Base-by-base conservation (phyloP, 345 rosid genomes). In the Corchorus olitorius region DNA sequence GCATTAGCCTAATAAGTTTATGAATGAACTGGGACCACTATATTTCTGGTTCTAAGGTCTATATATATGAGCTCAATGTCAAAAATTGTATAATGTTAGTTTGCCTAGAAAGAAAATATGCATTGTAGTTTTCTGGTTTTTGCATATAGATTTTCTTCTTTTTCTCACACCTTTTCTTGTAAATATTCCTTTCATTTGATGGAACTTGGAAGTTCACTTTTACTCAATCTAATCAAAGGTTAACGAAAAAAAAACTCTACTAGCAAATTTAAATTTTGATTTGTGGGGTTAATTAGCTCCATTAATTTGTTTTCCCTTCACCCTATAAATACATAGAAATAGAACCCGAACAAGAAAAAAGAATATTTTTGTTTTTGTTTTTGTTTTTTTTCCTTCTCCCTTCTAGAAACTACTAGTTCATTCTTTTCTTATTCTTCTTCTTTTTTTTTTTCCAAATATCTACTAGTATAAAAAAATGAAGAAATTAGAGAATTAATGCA, bases 1-100 rank as follows among this genome's bases (percentile, higher is more conserved):
- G 16, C 17, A 34, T 34, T 53, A 52, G 60, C 13, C 53, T 11
- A 27, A 0, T 27, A 43, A 6, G 72, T 68, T 68, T 37, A 22
- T 59, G 16, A 15, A 22, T 59, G 16, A 15, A 59, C 27, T 22
- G 63, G 72, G 58, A 68, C 58, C 73, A 56, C 60, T 56, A 20
- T 27, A 56, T 22, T 49, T 46, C 12, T 45, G 8, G 17, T 45
- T 48, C 27, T 48, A 14, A 2, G 16, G 13, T 37, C 12, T 12
- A 22, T 27, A 27, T 27, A 27, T 27, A 27, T 22, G 15, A 48
- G 16, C 19, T 63, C 46, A 63, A 5, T 63, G 16, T 63, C 45
- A 63, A 63, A 45, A 35, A 63, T 37, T 63, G 16, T 63, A 16
- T 8, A 7, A 35, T 8, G 45, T 15, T 62, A 62, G 5, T 22